These are phyloP conservation scores for Metarhizium brunneum DNA, from an alignment of 2,329 filamentous ascomycete species.

Conservation along the genomic window DNA sequence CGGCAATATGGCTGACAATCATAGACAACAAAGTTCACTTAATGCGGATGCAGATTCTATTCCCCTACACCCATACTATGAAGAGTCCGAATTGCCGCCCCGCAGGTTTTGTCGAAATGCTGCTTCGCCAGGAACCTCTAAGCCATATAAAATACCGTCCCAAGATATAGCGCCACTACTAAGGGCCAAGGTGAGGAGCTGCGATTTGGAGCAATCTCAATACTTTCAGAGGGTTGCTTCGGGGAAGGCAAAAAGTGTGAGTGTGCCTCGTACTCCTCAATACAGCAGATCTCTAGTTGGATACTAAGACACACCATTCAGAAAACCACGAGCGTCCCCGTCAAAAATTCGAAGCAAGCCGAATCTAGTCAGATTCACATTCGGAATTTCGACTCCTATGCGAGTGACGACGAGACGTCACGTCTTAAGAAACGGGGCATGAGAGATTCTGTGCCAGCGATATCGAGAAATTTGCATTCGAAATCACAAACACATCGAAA, in stretches of 20 bases:
- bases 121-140: neutral
- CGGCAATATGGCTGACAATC: neutral
- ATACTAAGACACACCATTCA: neutral
- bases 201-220: neutral
- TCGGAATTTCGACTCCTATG: neutral
- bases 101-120: neutral
- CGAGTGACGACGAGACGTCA: neutral
- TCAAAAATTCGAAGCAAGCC: neutral
- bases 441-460: neutral
- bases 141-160: neutral
- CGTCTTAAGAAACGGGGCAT: neutral
- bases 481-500: neutral
- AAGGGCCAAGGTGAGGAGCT: neutral
- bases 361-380: neutral
- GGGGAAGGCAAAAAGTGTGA: neutral
- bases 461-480: neutral
- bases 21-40: neutral
- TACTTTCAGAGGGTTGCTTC: neutral
- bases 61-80: neutral
- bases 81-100: neutral
- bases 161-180: neutral
- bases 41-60: neutral
- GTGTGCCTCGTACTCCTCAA: neutral
- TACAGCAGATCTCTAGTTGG: neutral
- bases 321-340: neutral